These are phyloP conservation scores for Moesziomyces antarcticus DNA, from an alignment of 1,284 basidiomycete species.

Conservation along the genomic window DNA sequence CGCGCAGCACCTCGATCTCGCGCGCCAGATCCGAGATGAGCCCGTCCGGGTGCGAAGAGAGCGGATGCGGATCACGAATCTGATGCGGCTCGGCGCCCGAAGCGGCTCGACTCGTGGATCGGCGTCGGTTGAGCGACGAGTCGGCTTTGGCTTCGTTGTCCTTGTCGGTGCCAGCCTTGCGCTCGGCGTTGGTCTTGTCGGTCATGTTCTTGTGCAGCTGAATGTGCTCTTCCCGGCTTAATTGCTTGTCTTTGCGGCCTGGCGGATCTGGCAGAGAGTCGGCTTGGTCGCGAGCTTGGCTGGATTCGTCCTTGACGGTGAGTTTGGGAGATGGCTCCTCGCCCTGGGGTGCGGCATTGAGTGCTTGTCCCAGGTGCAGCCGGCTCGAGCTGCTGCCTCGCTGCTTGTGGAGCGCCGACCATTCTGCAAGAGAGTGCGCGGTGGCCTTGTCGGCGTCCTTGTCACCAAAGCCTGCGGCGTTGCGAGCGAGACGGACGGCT, in stretches of 20 bases:
- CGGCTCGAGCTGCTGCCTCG: slow-evolving; percentile 40
- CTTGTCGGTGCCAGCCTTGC: slow-evolving; percentile 6
- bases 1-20: slow-evolving; percentile 80
- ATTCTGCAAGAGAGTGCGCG: slow-evolving; percentile 6
- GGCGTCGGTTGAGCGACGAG: slow-evolving; percentile 7
- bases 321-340: not conserved
- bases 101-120: not conserved
- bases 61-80: slow-evolving; percentile 71
- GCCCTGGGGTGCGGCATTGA: slow-evolving; percentile 9
- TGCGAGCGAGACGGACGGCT: slow-evolving; percentile 30
- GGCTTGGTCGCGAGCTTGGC: not conserved
- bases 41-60: slow-evolving; percentile 79
- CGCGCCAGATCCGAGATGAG: slow-evolving; percentile 78
- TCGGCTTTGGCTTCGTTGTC: slow-evolving; percentile 2
- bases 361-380: slow-evolving; percentile 8
- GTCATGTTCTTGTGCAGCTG: slow-evolving; percentile 30
- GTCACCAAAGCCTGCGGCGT: slow-evolving; percentile 13
- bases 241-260: slow-evolving; percentile 7
- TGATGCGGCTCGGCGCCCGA: slow-evolving; percentile 25
- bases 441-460: slow-evolving; percentile 5
- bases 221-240: slow-evolving; percentile 38
- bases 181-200: slow-evolving; percentile 28
- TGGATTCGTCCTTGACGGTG: slow-evolving; percentile 4
- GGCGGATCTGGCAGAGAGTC: not conserved
- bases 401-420: slow-evolving; percentile 39